Base-by-base conservation (phyloP, 2,329 filamentous ascomycete species). In the Sporothrix mexicana region DNA sequence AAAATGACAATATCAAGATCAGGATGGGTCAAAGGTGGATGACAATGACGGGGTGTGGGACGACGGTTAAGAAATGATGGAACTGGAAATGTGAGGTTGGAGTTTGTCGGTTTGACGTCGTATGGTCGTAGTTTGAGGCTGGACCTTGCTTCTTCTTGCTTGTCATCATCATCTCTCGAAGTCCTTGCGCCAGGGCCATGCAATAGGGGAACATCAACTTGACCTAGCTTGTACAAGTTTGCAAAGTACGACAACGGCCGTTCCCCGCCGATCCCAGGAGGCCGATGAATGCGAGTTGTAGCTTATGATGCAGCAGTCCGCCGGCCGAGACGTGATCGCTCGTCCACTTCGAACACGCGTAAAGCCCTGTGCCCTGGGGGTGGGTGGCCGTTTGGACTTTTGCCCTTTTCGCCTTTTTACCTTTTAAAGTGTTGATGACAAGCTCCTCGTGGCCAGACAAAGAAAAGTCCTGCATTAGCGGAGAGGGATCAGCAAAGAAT, bases 251-350 rank as follows among this genome's bases (percentile, higher is more conserved):
- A 23, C 20, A 47, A 53, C 66, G 66, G 66, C 66, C 66, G 66
- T 68, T 51, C 41, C 66, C 66, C 64, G 47, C 66, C 66, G 66
- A 53, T 20, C 45, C 25, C 64, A 67, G 20, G 30, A 36, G 30
- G 7, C 30, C 30, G 30, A 36, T 36, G 30, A 36, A 36, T 36
- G 30, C 30, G 30, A 36, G 30, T 36, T 36, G 30, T 4, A 45
- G n/a, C 61, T 20, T 36, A 36, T 36, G 30, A 47, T 66, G 57
- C n/a, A 45, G 61, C 43, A 67, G 23, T 25, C 47, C 25, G 47
- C 66, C 66, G 66, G 66, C 66, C 47, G 66, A 68, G 66, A 68
- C 17, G 25, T 7, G 47, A 53, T 20, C 17, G 47, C 66, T 68
- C 66, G 25, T 53, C 66, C 66, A 68, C 66, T n/a, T 5, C 9